Percentiles rank a stretch among this genome's conserved stretches.
Conservation (phyloP, 805 yeast genomes). For the Metschnikowia gelsemii region DNA sequence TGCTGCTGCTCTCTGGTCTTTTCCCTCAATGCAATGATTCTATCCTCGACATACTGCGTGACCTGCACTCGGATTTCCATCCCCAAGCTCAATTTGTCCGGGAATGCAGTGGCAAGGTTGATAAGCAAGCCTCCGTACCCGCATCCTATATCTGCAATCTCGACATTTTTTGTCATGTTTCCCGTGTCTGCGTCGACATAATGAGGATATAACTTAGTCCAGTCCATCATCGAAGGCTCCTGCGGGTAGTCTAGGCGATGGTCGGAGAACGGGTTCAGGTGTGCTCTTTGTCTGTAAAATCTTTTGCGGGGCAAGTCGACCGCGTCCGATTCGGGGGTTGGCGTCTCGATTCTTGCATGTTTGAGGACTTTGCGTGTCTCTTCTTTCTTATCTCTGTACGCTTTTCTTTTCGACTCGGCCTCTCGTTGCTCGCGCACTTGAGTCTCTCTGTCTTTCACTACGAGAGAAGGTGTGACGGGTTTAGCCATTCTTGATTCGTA, state of each 20-base stretch:
- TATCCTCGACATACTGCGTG: conserved; percentile 93
- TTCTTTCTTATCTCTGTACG: conserved; percentile 50
- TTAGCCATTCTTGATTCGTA: conserved; percentile 14
- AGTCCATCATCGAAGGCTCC: conserved; percentile 81
- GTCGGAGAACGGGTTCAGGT: conserved; percentile 95
- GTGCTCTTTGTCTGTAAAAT: conserved; percentile 94
- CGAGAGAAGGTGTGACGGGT: conserved; percentile 12
- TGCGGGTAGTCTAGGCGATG: conserved; percentile 87
- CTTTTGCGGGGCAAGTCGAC: conserved; percentile 75
- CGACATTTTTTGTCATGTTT: conserved; percentile 55
- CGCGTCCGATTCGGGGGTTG: conserved; percentile 24
- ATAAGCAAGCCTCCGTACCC: conserved; percentile 93
- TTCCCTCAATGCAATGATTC: conserved; percentile 83
- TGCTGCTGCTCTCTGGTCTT: conserved; percentile 40
- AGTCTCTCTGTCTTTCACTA: conserved; percentile 18
- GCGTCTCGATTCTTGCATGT: conserved; percentile 45
- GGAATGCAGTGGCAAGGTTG: conserved; percentile 74
- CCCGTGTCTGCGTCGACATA: conserved; percentile 44
- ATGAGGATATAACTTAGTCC: conserved; percentile 75
- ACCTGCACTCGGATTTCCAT: conserved; percentile 99
- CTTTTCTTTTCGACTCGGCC: conserved; percentile 39
- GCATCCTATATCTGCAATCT: conserved; percentile 95
- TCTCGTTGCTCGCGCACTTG: conserved; percentile 22
- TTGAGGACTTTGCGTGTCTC: conserved; percentile 45
- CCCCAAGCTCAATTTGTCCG: conserved; percentile 75